phyloP scores from a whole-genome alignment of 768 basidiomycete genomes.

The Naganishia vaughanmartiniae region DNA sequence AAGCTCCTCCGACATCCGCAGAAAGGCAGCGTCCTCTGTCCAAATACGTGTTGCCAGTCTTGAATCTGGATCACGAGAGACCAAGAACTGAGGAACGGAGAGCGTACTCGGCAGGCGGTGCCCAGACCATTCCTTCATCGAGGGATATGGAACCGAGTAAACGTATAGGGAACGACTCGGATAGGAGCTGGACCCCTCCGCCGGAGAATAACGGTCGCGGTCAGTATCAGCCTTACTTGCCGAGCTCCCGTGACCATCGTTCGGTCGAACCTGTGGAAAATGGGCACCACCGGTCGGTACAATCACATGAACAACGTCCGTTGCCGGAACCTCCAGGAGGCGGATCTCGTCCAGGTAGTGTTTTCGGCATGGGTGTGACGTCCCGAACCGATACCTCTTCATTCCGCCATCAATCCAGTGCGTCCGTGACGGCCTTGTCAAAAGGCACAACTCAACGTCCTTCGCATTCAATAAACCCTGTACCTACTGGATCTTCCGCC shows the following conservation, averaged over 20 bases:
- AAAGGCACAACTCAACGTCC: background rate
- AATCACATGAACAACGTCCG: background rate
- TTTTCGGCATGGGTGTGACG: background rate
- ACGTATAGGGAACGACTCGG: background rate
- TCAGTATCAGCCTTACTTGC: background rate
- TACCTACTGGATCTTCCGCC: background rate
- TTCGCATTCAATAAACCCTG: slow-evolving; percentile 1
- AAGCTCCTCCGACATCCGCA: background rate
- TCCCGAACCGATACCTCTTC: background rate
- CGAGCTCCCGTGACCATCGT: background rate
- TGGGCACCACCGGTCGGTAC: background rate
- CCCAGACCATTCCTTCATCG: background rate
- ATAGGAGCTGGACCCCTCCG: background rate
- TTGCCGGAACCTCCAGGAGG: slow-evolving; percentile 9
- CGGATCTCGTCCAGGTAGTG: background rate
- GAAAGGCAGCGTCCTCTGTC: background rate
- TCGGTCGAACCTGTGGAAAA: background rate
- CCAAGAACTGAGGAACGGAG: background rate
- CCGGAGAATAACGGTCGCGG: background rate
- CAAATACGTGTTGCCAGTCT: slow-evolving; percentile 11
- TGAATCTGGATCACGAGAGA: background rate
- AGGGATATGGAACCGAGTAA: background rate
- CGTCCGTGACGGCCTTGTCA: background rate
- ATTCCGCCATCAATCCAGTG: background rate
- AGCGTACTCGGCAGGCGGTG: background rate